These are phyloP conservation scores for Besnoitia besnoiti DNA, from an alignment of 169 alveolate species.

Conservation along the genomic window DNA sequence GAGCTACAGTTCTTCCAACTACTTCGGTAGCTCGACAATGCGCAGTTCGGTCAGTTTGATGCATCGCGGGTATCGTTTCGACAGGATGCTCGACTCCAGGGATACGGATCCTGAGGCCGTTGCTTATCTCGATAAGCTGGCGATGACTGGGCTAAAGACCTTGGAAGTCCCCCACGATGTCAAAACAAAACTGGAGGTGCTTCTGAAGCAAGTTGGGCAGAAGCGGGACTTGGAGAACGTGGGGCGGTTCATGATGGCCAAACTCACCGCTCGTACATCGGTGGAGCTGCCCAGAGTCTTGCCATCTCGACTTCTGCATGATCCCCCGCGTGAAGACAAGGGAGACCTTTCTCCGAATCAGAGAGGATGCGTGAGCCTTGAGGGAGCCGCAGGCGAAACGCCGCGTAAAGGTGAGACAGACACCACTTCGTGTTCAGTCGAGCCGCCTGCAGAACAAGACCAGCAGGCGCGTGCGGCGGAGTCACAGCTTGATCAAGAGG, in stretches of 20 bases:
- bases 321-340: neutral
- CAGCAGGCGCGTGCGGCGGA: neutral
- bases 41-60: neutral
- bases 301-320: slow-evolving; percentile 74
- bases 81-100: slow-evolving; percentile 46
- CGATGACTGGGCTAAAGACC: slow-evolving; percentile 52
- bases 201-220: slow-evolving; percentile 38
- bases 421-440: too few relatives aligned
- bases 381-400: neutral
- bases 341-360: neutral
- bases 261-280: slow-evolving; percentile 79
- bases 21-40: neutral
- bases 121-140: slow-evolving; percentile 43
- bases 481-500: slow-evolving; percentile 62
- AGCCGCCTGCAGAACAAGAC: slow-evolving; percentile 28
- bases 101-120: slow-evolving; percentile 46
- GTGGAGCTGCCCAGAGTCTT: slow-evolving; percentile 85
- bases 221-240: slow-evolving; percentile 82
- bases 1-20: neutral
- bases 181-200: slow-evolving; percentile 37
- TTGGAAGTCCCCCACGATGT: slow-evolving; percentile 44
- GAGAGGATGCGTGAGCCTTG: neutral
- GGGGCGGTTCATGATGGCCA: slow-evolving; percentile 77
- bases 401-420: too few relatives aligned
- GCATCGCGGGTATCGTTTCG: slow-evolving; percentile 53